A percentile compares a stretch with the other conserved stretches of the same genome.
Evolutionary conservation across 169 alveolate genomes (phyloP).

Genomic region (Plasmodium gonderi): DNA sequence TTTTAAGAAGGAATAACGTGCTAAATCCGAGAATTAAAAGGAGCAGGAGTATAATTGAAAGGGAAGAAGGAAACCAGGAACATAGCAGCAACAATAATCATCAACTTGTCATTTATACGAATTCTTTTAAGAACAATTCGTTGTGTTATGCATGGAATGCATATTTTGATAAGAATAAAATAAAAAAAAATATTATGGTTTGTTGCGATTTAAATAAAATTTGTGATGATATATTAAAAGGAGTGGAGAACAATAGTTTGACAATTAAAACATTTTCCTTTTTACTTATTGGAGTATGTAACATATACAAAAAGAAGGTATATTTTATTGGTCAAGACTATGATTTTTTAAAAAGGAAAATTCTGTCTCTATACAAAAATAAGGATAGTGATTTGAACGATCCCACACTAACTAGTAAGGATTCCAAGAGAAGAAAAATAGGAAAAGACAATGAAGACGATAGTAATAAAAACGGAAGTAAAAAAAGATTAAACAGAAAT

Average conservation of each 20-base stretch:
- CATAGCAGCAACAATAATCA: not conserved
- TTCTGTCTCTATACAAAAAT: slow-evolving; percentile 54
- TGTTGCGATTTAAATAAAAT: slow-evolving; percentile 71
- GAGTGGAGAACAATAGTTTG: slow-evolving; percentile 67
- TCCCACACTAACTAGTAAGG: slow-evolving; percentile 15
- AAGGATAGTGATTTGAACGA: slow-evolving; percentile 58
- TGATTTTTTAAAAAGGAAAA: slow-evolving; percentile 72
- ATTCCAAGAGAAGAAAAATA: slow-evolving; percentile 32
- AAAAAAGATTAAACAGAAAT: slow-evolving; percentile 42
- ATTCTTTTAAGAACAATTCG: slow-evolving; percentile 46
- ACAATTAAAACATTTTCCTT: slow-evolving; percentile 68
- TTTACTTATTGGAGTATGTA: slow-evolving; percentile 70
- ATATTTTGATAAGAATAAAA: slow-evolving; percentile 69
- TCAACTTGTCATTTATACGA: slow-evolving; percentile 44
- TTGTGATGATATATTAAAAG: slow-evolving; percentile 53
- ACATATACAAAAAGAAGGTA: slow-evolving; percentile 69
- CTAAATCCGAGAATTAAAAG: slow-evolving; percentile 55
- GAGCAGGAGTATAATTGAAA: slow-evolving; percentile 58
- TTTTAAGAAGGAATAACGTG: slow-evolving; percentile 12
- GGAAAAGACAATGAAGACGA: slow-evolving; percentile 58
- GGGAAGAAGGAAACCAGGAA: slow-evolving; percentile 39
- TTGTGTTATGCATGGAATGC: slow-evolving; percentile 76
- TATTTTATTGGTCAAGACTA: slow-evolving; percentile 71
- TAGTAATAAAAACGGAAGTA: slow-evolving; percentile 12
- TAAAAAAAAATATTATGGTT: slow-evolving; percentile 71